Base-by-base conservation (phyloP, 2,329 filamentous ascomycete species). In the Cercospora beticola region DNA sequence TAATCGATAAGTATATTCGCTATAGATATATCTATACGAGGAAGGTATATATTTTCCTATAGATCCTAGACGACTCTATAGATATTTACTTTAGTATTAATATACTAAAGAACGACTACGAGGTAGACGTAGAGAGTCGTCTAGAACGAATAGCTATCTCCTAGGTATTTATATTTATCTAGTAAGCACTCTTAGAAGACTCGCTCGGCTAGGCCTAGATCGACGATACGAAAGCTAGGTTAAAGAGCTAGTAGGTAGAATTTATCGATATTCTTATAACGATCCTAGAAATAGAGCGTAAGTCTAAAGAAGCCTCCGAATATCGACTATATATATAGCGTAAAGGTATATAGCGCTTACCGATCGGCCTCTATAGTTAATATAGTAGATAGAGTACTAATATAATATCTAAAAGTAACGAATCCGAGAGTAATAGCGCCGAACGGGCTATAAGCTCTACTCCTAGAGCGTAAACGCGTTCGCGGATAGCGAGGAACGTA, bases 21-120 rank as follows among this genome's bases (percentile, higher is more conserved):
- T 68, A 70, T 49, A 62, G 60, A 16, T 70, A 70, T 18, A 64
- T 70, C 46, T 70, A 43, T 43, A 68, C 66, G 31, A 43, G 43
- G 30, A 54, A 68, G 57, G 66, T 62, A 30, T 68, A 46, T 31
- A 64, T 68, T 46, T 65, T 65, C 40, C 54, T 65, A 21, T 62
- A 57, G 21, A 68, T 68, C 56, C 56, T 56, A 6, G 66, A 68
- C 12, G 66, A 68, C 43, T 62, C 66, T 5, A 61, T n/a, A 9
- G 10, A 36, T 31, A 40, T 62, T 43, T 14, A 62, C 33, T 62
- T 36, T 62, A 49, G 40, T 46, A 26, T 62, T 6, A 49, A 49
- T 21, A 46, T 62, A 46, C 60, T 40, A 21, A 49, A 43, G 60
- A 14, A 21, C 4, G 60, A 62, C 23, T 62, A 62, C 40, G 60